Percentiles rank a stretch among this genome's conserved stretches.
phyloP scores from a whole-genome alignment of 805 yeast species.

The Cyberlindnera sargentensis region DNA sequence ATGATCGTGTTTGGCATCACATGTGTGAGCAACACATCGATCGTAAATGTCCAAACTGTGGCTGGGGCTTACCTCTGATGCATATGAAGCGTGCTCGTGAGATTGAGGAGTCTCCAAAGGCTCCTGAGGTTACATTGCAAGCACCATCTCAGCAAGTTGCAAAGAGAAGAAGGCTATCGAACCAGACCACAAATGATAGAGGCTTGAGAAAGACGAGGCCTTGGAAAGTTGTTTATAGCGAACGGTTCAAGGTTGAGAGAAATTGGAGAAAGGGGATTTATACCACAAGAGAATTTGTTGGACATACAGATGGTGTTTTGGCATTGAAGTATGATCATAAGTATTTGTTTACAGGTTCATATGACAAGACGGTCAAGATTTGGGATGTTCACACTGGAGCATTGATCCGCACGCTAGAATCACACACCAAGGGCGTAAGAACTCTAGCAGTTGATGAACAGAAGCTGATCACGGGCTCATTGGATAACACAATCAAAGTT shows the following conservation, averaged over 20 bases:
- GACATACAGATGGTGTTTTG: conserved; percentile 86
- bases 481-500: conserved; percentile 85
- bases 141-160: not conserved
- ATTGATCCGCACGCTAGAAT: conserved; percentile 66
- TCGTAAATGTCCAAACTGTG: conserved; percentile 94
- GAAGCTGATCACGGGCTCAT: conserved; percentile 86
- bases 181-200: conserved; percentile 14
- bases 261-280: conserved; percentile 90
- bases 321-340: conserved; percentile 80
- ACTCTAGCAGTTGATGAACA: conserved; percentile 81
- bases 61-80: conserved; percentile 96
- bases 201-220: conserved; percentile 54
- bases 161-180: conserved; percentile 23
- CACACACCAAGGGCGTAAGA: conserved; percentile 87
- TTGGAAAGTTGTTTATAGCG: conserved; percentile 93
- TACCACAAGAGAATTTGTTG: conserved; percentile 55
- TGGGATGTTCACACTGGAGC: conserved; percentile 86
- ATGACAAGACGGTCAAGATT: conserved; percentile 84
- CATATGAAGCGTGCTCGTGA: conserved; percentile 75
- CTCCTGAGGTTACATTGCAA: conserved; percentile 9
- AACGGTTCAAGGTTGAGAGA: conserved; percentile 82
- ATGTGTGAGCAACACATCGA: conserved; percentile 98
- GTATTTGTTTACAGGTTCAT: conserved; percentile 82
- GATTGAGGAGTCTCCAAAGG: conserved; percentile 17
- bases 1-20: conserved; percentile 95